Conservation (phyloP, 2,329 filamentous ascomycete species). For the Exophiala spinifera region DNA sequence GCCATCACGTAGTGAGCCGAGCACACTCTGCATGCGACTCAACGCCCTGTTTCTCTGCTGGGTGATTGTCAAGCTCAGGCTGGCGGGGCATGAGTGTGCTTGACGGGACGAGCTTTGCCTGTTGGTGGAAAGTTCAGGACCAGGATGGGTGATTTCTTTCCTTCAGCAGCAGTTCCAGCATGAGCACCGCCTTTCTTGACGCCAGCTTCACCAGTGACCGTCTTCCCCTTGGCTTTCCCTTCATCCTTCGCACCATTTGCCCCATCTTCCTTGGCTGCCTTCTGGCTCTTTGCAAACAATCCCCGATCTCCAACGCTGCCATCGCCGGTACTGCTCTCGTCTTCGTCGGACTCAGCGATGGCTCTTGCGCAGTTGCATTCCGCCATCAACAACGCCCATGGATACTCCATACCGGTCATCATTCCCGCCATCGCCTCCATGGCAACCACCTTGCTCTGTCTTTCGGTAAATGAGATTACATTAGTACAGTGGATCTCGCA, state of each 20-base stretch:
- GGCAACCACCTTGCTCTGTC: background rate
- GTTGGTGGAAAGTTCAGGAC: too few species aligned
- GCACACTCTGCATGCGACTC: too few species aligned
- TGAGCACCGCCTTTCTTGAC: background rate
- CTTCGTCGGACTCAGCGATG: background rate
- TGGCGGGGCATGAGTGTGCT: too few species aligned
- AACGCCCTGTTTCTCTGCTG: too few species aligned
- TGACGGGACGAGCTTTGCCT: too few species aligned
- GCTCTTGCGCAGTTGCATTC: background rate
- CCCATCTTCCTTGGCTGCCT: background rate
- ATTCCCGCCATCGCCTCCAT: background rate
- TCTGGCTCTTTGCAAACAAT: too few species aligned
- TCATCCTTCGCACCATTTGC: background rate
- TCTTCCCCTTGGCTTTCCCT: background rate
- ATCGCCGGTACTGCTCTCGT: background rate
- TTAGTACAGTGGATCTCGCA: background rate
- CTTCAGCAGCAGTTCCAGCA: background rate
- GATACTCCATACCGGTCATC: background rate
- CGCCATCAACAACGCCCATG: background rate
- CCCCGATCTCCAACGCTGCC: too few species aligned
- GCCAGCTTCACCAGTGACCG: background rate
- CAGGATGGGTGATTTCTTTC: background rate
- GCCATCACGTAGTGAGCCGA: too few species aligned
- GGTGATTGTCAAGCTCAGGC: too few species aligned
- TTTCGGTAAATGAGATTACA: background rate